Percentiles rank a stretch among this genome's conserved stretches.
These are phyloP conservation scores for Blumeria hordei DNA, from an alignment of 2,329 filamentous ascomycete species.

Conservation along the genomic window DNA sequence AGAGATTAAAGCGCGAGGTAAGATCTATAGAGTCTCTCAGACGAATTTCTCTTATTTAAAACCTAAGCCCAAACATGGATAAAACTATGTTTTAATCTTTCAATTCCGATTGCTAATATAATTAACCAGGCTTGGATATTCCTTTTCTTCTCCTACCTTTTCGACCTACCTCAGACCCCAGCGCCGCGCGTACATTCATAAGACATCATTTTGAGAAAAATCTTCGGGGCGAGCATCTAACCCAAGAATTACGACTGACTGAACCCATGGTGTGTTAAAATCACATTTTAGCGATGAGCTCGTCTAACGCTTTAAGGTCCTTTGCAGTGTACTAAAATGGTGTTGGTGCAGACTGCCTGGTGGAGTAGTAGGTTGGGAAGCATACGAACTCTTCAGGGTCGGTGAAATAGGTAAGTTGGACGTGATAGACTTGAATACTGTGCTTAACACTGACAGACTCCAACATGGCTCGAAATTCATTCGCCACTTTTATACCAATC, in stretches of 20 bases:
- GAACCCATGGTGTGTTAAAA: conserved; percentile 59
- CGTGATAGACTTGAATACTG: background rate
- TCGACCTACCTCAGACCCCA: conserved; percentile 76
- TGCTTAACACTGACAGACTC: conserved; percentile 37
- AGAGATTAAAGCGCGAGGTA: conserved; percentile 89
- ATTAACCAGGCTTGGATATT: conserved; percentile 47
- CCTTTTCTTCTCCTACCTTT: conserved; percentile 90
- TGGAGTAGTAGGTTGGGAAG: conserved; percentile 89
- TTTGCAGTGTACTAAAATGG: conserved; percentile 92
- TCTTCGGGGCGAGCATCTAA: conserved; percentile 44
- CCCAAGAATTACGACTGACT: conserved; percentile 72
- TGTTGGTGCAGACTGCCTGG: conserved; percentile 85
- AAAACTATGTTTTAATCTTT: no score
- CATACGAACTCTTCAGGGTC: conserved; percentile 85
- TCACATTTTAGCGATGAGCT: conserved; percentile 3
- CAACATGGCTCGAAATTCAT: conserved; percentile 72
- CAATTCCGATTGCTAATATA: conserved; percentile 6
- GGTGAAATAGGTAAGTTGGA: conserved; percentile 59
- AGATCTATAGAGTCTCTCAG: conserved; percentile 12
- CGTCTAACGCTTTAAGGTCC: conserved; percentile 32
- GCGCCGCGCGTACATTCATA: conserved; percentile 75
- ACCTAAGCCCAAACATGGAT: no score
- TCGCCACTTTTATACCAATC: conserved; percentile 86
- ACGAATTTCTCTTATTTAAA: background rate
- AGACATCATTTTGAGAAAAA: conserved; percentile 68